Base-by-base conservation (phyloP, 2,329 filamentous ascomycete genomes). In the Cercospora canescens region DNA sequence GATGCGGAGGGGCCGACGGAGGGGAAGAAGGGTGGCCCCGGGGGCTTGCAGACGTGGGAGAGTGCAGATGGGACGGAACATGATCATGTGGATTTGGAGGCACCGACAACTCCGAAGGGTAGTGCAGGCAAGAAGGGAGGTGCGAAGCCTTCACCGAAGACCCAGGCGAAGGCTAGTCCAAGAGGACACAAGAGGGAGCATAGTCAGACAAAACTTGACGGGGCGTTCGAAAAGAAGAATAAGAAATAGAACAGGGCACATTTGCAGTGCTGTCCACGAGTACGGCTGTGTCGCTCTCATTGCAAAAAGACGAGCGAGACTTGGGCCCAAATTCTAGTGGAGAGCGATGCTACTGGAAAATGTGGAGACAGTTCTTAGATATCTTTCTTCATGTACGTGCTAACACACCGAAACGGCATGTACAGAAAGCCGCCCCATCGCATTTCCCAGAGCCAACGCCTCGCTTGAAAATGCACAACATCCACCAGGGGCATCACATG, bases 1-100 rank as follows among this genome's bases (percentile, higher is more conserved):
- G 67, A 75, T 2, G 82, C 76, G 0, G 82, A 84, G 66, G 83
- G 81, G 0, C 79, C 80, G 1, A 84, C 81, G 9, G 69, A 77
- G 34, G 82, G 81, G 0, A 71, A 68, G 3, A 70, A 77, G 64
- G 81, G 80, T 16, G 78, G 75, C 6, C 76, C 77, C 0, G 80
- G 79, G 8, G 81, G 80, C 67, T 65, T 81, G 24, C 60, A 66
- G 12, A 65, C 64, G 5, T 73, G 60, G 56, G 70, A 73, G 18
- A 72, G 75, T 65, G 73, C 71, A 7, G 72, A 75, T 63, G 73
- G 70, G 66, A 74, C 28, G 60, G 72, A 71, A 34, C 66, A 72
- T 35, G 64, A 45, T 39, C 64, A 70, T 56, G 34, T 39, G n/a
- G 69, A 65, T 50, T 57, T 41, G 14, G 64, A 65, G 60, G 62